Evolutionary conservation across 768 basidiomycete species (phyloP).

Genomic region (Naganishia friedmannii): DNA sequence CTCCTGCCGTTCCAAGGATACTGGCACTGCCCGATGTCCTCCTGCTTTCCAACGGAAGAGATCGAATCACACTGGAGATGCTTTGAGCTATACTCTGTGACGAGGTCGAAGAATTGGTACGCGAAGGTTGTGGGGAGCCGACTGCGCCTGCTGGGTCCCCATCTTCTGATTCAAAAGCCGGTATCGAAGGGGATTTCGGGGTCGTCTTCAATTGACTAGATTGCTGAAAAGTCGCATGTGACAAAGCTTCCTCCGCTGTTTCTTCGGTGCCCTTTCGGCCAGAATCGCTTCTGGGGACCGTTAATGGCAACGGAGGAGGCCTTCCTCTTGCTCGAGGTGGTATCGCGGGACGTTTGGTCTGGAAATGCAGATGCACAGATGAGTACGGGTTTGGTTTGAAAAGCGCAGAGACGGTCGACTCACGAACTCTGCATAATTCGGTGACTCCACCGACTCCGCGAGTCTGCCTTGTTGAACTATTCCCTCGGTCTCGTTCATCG

Average conservation of each 20-base stretch:
- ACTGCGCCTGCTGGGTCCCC: too few relatives aligned
- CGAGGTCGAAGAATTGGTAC: conserved; percentile 1
- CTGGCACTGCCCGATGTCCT: neutral
- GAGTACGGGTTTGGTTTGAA: neutral
- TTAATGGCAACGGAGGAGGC: neutral
- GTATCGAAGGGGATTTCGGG: neutral
- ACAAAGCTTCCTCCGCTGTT: neutral
- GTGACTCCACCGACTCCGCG: neutral
- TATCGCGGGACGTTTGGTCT: neutral
- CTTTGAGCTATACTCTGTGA: too few relatives aligned
- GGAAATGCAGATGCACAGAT: neutral
- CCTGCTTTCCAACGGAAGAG: neutral
- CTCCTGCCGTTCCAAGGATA: neutral
- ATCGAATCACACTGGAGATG: neutral
- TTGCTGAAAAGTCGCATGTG: neutral
- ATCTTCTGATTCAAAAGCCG: neutral
- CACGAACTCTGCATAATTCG: neutral
- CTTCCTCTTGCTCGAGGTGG: conserved; percentile 16
- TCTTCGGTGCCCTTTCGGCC: neutral
- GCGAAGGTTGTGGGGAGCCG: neutral
- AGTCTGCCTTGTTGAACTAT: neutral
- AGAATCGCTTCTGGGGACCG: neutral
- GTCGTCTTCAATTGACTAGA: neutral
- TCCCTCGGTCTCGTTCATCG: neutral
- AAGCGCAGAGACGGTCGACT: neutral